Evolutionary conservation across 495 filamentous ascomycete species (phyloP).

Genomic region (Penicillium argentinense): DNA sequence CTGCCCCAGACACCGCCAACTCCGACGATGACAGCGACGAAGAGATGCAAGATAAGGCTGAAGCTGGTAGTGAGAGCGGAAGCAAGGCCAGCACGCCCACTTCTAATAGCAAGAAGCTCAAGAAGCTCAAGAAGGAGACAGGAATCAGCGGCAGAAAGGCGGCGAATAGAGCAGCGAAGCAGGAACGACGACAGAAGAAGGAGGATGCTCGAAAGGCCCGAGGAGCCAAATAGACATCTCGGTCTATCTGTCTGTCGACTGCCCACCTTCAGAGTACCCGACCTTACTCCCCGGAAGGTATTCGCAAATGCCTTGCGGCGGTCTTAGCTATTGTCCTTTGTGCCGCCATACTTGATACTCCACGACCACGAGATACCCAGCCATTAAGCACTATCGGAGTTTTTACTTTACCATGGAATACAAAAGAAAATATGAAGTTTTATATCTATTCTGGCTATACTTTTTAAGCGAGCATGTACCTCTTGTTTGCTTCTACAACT

Average conservation of each 20-base stretch:
- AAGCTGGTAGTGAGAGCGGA: constrained; percentile 7
- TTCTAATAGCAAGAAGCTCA: too few relatives aligned
- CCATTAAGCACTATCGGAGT: constrained; percentile 2
- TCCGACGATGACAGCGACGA: constrained; percentile 23
- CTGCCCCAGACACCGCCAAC: constrained; percentile 27
- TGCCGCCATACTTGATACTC: not conserved
- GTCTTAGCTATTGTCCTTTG: constrained; percentile 1
- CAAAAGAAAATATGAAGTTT: not conserved
- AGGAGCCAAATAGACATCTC: constrained; percentile 19
- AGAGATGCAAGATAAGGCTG: constrained; percentile 12
- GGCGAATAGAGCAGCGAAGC: constrained; percentile 27
- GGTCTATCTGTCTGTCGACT: not conserved
- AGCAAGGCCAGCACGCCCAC: too few relatives aligned
- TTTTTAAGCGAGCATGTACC: too few relatives aligned
- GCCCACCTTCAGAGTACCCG: not conserved
- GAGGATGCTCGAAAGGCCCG: constrained; percentile 30
- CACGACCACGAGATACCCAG: constrained; percentile 2
- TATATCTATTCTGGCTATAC: too few relatives aligned
- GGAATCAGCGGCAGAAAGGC: constrained; percentile 30
- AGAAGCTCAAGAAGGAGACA: constrained; percentile 24
- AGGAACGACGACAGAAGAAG: constrained; percentile 43
- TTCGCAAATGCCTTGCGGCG: not conserved
- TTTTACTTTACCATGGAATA: not conserved
- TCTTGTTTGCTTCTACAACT: too few relatives aligned
- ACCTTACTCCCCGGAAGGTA: too few relatives aligned